Conservation (phyloP, 768 basidiomycete species). For the Wakefieldia striispora region DNA sequence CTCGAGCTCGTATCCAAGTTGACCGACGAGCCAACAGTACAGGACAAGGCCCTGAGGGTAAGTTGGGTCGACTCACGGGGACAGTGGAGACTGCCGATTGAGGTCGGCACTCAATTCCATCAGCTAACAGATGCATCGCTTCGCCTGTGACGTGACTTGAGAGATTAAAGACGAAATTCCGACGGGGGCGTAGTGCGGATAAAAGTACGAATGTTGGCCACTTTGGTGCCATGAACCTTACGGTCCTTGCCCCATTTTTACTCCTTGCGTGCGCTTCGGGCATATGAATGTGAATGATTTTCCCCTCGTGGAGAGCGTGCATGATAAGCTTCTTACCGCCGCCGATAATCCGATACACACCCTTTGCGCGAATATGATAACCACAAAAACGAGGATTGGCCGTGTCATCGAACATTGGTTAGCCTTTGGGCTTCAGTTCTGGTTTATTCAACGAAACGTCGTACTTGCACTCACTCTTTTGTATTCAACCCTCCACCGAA, state of each 20-base stretch:
- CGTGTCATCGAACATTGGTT: not conserved
- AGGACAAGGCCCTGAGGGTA: too few species aligned
- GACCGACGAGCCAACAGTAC: too few species aligned
- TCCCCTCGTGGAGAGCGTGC: not conserved
- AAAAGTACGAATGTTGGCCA: not conserved
- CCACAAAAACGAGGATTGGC: not conserved
- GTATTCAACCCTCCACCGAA: not conserved
- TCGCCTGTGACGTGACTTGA: too few species aligned
- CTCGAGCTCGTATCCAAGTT: too few species aligned
- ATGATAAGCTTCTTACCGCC: not conserved
- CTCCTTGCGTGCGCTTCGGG: not conserved
- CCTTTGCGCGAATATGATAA: not conserved
- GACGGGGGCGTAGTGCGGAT: not conserved
- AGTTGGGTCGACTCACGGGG: too few species aligned
- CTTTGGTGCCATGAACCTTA: not conserved
- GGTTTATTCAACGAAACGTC: not conserved
- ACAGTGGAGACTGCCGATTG: too few species aligned
- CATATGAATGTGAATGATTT: not conserved
- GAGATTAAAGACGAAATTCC: constrained; percentile 1
- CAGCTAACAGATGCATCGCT: too few species aligned
- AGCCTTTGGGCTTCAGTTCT: not conserved
- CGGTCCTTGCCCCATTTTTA: too few species aligned
- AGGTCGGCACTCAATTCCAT: too few species aligned
- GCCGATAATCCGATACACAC: not conserved
- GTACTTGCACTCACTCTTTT: too few species aligned